Conservation (phyloP, 257 asterid genomes). For the Catharanthus roseus region DNA sequence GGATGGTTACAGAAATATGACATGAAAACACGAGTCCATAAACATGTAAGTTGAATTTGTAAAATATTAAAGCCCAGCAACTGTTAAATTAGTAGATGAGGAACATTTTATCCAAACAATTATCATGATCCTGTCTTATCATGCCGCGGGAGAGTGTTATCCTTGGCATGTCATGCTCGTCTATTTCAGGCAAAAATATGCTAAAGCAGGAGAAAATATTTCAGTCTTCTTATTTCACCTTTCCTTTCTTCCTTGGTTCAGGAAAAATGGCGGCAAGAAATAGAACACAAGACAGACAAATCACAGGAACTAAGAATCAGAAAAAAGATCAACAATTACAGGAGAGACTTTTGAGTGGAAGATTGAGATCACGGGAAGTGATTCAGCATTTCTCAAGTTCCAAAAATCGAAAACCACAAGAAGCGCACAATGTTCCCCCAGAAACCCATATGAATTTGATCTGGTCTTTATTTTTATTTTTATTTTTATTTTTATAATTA, state of each 20-base stretch:
- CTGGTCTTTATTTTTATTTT: background rate
- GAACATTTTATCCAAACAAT: too few species aligned
- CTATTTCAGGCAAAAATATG: too few species aligned
- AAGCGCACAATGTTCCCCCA: background rate
- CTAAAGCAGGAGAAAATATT: background rate
- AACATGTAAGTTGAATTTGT: background rate
- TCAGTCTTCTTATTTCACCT: background rate
- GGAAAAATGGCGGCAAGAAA: background rate
- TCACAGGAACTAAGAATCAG: background rate
- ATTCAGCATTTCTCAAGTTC: background rate
- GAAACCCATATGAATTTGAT: background rate
- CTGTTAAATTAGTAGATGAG: too few species aligned
- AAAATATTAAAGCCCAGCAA: too few species aligned
- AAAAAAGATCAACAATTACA: background rate
- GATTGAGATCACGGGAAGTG: too few species aligned
- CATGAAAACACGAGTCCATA: background rate
- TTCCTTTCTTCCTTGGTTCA: background rate
- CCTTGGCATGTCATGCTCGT: too few species aligned
- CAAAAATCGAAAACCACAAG: background rate
- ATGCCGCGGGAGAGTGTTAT: too few species aligned
- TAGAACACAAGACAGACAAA: background rate
- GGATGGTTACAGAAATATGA: background rate
- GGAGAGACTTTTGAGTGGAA: too few species aligned
- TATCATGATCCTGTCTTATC: too few species aligned
- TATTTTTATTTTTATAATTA: too few species aligned